Evolutionary conservation across 192 early-diverging fungal species (phyloP).

Genomic region (Umbelopsis sp.): DNA sequence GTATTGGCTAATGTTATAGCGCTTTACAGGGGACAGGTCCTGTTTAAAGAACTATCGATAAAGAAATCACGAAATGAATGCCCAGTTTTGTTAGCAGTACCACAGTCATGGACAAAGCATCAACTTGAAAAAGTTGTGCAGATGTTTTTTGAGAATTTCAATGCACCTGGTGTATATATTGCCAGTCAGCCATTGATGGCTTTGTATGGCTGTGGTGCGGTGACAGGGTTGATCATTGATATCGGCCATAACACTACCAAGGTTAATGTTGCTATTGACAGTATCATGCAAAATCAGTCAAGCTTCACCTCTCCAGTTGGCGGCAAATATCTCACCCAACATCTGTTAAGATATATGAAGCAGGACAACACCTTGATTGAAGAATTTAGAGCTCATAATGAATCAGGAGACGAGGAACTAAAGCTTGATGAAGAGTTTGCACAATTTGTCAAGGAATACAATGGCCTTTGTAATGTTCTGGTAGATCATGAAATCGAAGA

Average conservation of each 20-base stretch:
- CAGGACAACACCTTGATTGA: slow-evolving; percentile 51
- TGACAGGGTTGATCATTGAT: slow-evolving; percentile 87
- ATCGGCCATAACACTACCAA: slow-evolving; percentile 86
- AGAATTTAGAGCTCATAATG: slow-evolving; percentile 39
- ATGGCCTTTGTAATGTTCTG: slow-evolving; percentile 42
- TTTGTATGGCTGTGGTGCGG: slow-evolving; percentile 75
- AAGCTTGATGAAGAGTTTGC: slow-evolving; percentile 61
- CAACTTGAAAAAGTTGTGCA: slow-evolving; percentile 82
- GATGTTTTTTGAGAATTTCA: slow-evolving; percentile 92
- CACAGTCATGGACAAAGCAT: slow-evolving; percentile 79
- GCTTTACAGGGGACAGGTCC: slow-evolving; percentile 66
- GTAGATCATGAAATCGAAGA: slow-evolving; percentile 28
- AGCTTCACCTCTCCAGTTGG: slow-evolving; percentile 68
- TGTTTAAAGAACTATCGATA: slow-evolving; percentile 79
- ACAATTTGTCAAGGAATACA: slow-evolving; percentile 56
- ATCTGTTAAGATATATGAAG: slow-evolving; percentile 64
- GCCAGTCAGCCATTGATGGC: slow-evolving; percentile 84
- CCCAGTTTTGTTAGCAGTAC: slow-evolving; percentile 78
- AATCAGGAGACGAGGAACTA: slow-evolving; percentile 26
- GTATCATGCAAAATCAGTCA: slow-evolving; percentile 60
- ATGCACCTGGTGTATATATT: slow-evolving; percentile 81
- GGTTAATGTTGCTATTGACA: slow-evolving; percentile 83
- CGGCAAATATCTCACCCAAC: slow-evolving; percentile 66
- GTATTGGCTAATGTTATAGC: neutral
- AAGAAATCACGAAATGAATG: slow-evolving; percentile 75